phyloP scores from a whole-genome alignment of 257 asterid species.

The Rhazya stricta region DNA sequence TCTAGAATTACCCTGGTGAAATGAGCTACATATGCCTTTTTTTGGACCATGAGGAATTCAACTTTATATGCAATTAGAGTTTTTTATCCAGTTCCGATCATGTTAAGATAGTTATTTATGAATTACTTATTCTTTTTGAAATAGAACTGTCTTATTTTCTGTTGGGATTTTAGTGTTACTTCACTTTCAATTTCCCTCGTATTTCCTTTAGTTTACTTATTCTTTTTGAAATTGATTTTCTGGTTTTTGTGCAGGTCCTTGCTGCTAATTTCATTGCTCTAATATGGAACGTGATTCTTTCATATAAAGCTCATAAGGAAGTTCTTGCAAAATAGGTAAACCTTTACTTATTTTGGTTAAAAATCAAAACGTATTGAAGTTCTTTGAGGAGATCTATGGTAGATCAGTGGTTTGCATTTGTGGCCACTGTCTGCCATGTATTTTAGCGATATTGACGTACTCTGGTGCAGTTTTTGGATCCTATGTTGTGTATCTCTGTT shows the following conservation, averaged over 20 bases:
- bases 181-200: background rate
- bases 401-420: no score
- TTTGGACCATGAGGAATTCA: background rate
- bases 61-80: background rate
- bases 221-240: constrained; percentile 3
- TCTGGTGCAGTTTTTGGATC: background rate
- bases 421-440: background rate
- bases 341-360: background rate
- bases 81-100: background rate
- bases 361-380: background rate
- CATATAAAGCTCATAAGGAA: constrained; percentile 85
- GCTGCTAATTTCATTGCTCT: constrained; percentile 76
- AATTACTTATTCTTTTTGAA: background rate
- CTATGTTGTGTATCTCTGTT: background rate
- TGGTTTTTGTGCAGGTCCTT: constrained; percentile 56
- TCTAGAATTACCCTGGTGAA: background rate
- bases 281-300: constrained; percentile 78
- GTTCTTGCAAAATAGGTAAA: constrained; percentile 56
- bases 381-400: background rate
- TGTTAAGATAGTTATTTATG: background rate
- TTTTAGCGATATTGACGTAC: background rate
- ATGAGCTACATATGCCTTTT: background rate
- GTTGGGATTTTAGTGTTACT: no score
- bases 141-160: background rate
- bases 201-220: background rate